These are phyloP conservation scores for Akebia trifoliata DNA, from an alignment of 164 flowering plant species.

Conservation along the genomic window DNA sequence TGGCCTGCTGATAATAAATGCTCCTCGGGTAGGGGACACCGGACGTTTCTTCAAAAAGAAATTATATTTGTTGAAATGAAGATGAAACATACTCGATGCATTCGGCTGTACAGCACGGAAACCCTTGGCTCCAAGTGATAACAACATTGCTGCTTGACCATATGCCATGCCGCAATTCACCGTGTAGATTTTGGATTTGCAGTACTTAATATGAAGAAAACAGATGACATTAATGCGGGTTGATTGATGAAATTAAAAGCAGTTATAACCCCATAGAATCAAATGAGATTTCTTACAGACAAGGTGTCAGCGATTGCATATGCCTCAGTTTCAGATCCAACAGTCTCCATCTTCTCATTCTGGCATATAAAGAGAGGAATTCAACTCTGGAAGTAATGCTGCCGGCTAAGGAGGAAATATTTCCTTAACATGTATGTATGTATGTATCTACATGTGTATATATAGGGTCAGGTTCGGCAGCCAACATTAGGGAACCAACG, in stretches of 20 bases:
- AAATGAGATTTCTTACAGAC: constrained; percentile 49
- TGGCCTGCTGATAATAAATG: too few species aligned
- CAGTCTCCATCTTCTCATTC: constrained; percentile 74
- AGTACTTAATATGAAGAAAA: constrained; percentile 26
- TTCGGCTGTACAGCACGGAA: constrained; percentile 67
- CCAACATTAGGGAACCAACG: too few species aligned
- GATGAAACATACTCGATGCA: constrained; percentile 56
- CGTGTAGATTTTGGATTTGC: constrained; percentile 67
- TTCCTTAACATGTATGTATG: too few species aligned
- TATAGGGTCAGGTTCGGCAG: too few species aligned
- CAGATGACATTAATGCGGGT: background rate
- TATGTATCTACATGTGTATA: too few species aligned
- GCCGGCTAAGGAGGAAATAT: background rate
- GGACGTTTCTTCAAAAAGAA: background rate
- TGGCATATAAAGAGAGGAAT: constrained; percentile 18
- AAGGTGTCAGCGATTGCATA: constrained; percentile 87
- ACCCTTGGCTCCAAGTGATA: constrained; percentile 78
- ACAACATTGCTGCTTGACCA: constrained; percentile 98
- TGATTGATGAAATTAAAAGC: background rate
- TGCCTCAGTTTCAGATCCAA: constrained; percentile 91
- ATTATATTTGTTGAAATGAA: background rate
- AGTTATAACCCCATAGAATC: background rate
- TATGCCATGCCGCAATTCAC: constrained; percentile 75
- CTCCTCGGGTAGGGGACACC: too few species aligned
- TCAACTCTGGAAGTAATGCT: constrained; percentile 1